Conservation (phyloP, 768 basidiomycete species). For the Sarcodon aspratus region DNA sequence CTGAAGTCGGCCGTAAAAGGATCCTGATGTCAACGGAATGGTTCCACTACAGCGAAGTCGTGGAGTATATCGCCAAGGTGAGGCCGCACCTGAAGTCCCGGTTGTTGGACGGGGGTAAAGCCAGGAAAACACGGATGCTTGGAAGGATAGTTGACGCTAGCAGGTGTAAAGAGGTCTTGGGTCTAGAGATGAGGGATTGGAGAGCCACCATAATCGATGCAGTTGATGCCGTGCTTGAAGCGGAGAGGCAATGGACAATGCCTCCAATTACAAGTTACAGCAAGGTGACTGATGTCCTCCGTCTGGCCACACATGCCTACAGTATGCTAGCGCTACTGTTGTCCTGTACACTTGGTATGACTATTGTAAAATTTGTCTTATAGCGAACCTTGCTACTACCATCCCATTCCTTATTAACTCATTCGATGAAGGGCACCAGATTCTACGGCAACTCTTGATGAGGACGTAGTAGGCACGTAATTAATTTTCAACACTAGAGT, state of each 20-base stretch:
- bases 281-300: too few species aligned
- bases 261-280: too few species aligned
- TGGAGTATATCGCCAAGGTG: constrained; percentile 1
- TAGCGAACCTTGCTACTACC: too few species aligned
- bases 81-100: constrained; percentile 5
- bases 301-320: too few species aligned
- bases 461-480: too few species aligned
- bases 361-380: too few species aligned
- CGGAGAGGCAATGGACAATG: constrained; percentile 5
- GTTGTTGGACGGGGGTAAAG: not conserved
- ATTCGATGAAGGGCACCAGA: too few species aligned
- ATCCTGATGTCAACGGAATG: constrained; percentile 1
- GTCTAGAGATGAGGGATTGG: constrained; percentile 7
- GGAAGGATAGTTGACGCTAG: constrained; percentile 4
- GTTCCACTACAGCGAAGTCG: constrained; percentile 1
- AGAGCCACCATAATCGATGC: constrained; percentile 6
- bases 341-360: too few species aligned
- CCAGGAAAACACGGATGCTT: not conserved
- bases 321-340: too few species aligned
- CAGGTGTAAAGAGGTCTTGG: constrained; percentile 7
- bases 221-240: constrained; percentile 6
- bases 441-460: too few species aligned
- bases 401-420: too few species aligned
- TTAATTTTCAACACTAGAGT: too few species aligned
- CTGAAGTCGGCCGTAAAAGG: constrained; percentile 4